phyloP scores from a whole-genome alignment of 148 eudicot species.

The Polygonum maritimum region DNA sequence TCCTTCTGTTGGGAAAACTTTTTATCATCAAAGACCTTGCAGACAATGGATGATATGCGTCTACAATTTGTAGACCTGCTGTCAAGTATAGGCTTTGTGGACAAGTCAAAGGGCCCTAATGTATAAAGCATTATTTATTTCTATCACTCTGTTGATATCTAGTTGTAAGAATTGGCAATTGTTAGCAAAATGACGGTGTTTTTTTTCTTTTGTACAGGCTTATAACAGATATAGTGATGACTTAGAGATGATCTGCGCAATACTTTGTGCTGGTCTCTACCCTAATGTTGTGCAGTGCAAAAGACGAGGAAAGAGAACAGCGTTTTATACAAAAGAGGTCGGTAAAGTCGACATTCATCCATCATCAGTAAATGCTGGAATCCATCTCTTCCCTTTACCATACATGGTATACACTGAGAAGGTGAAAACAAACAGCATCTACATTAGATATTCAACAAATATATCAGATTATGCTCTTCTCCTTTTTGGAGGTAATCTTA shows the following conservation, averaged over 20 bases:
- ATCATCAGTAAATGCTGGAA: slow-evolving; percentile 80
- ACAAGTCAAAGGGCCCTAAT: slow-evolving; percentile 72
- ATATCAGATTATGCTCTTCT: slow-evolving; percentile 94
- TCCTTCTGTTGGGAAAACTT: slow-evolving; percentile 89
- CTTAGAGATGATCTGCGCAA: slow-evolving; percentile 86
- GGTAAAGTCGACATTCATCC: slow-evolving; percentile 97
- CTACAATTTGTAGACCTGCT: slow-evolving; percentile 79
- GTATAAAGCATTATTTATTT: slow-evolving; percentile 22
- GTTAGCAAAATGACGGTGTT: neutral
- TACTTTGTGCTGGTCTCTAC: slow-evolving; percentile 99
- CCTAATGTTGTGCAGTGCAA: slow-evolving; percentile 98
- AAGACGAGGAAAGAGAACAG: slow-evolving; percentile 85
- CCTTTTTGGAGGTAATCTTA: slow-evolving; percentile 93
- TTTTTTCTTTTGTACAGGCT: slow-evolving; percentile 32
- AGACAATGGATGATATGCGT: slow-evolving; percentile 94
- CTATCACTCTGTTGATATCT: neutral
- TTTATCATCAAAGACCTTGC: slow-evolving; percentile 70
- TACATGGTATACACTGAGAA: slow-evolving; percentile 93
- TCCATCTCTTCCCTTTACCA: slow-evolving; percentile 82
- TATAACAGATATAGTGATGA: slow-evolving; percentile 79
- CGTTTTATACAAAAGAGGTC: slow-evolving; percentile 86
- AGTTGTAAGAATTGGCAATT: neutral
- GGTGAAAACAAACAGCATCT: slow-evolving; percentile 81
- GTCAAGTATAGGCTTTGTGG: slow-evolving; percentile 73
- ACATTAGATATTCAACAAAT: slow-evolving; percentile 77